Evolutionary conservation across 192 early-diverging fungal genomes (phyloP).

Genomic region (Linnemannia exigua): DNA sequence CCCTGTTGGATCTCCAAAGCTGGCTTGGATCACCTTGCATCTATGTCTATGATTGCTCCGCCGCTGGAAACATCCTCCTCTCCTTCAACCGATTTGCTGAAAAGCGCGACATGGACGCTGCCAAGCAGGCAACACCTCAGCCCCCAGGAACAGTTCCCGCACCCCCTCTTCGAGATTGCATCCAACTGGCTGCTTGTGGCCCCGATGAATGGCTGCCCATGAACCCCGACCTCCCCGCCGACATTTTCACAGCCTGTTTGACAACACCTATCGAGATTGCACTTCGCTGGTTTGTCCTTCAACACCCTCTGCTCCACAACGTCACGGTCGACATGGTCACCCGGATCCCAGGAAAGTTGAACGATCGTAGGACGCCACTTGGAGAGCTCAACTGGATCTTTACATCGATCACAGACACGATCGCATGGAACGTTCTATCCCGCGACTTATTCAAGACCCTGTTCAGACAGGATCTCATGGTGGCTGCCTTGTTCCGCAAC

Average conservation of each 20-base stretch:
- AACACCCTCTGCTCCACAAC: slow-evolving; percentile 81
- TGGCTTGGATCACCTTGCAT: slow-evolving; percentile 97
- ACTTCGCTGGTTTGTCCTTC: slow-evolving; percentile 90
- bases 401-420: slow-evolving; percentile 98
- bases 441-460: slow-evolving; percentile 91
- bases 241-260: slow-evolving; percentile 96
- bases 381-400: slow-evolving; percentile 99
- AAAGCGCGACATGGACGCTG: slow-evolving; percentile 83
- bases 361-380: slow-evolving; percentile 93
- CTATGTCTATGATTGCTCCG: slow-evolving; percentile 97
- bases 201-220: slow-evolving; percentile 90
- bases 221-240: slow-evolving; percentile 95
- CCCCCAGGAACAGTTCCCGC: slow-evolving; percentile 60
- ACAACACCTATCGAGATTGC: slow-evolving; percentile 97
- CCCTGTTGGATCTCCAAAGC: slow-evolving; percentile 90
- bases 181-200: slow-evolving; percentile 94
- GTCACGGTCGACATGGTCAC: slow-evolving; percentile 91
- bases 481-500: slow-evolving; percentile 95
- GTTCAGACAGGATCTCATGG: slow-evolving; percentile 95
- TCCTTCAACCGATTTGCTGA: slow-evolving; percentile 93
- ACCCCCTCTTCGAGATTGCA: slow-evolving; percentile 77
- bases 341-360: slow-evolving; percentile 87
- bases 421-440: slow-evolving; percentile 95
- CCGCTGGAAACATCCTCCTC: slow-evolving; percentile 91
- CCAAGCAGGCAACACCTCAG: slow-evolving; percentile 54